Evolutionary conservation across 305 asterid genomes (phyloP).

Genomic region (Fraxinus latifolia): DNA sequence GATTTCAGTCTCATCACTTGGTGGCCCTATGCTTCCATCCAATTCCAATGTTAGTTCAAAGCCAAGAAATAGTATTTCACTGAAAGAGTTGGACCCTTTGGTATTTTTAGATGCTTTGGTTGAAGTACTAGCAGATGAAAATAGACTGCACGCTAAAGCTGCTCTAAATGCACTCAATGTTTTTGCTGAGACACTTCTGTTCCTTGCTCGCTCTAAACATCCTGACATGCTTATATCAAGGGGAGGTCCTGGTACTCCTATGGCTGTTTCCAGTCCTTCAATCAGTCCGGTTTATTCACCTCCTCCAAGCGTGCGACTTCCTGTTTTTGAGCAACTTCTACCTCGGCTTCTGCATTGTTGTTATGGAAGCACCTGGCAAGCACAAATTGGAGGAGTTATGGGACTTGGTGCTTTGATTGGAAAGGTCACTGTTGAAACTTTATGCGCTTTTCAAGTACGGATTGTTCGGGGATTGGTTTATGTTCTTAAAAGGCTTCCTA

Average conservation of each 20-base stretch:
- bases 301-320: slow-evolving; percentile 91
- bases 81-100: slow-evolving; percentile 95
- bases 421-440: slow-evolving; percentile 86
- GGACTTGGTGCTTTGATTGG: slow-evolving; percentile 98
- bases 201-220: slow-evolving; percentile 90
- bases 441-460: slow-evolving; percentile 82
- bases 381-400: slow-evolving; percentile 98
- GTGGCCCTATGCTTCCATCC: slow-evolving; percentile 60
- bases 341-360: slow-evolving; percentile 97
- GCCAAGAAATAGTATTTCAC: slow-evolving; percentile 58
- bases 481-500: slow-evolving; percentile 96
- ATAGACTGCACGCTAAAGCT: slow-evolving; percentile 89
- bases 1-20: slow-evolving; percentile 46
- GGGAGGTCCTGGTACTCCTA: slow-evolving; percentile 96
- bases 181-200: slow-evolving; percentile 83
- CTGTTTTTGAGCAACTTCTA: slow-evolving; percentile 94
- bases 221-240: slow-evolving; percentile 69
- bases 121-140: slow-evolving; percentile 88
- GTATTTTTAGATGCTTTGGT: slow-evolving; percentile 97
- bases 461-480: slow-evolving; percentile 86
- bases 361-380: slow-evolving; percentile 92
- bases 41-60: slow-evolving; percentile 53
- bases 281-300: slow-evolving; percentile 98
- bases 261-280: slow-evolving; percentile 98
- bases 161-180: slow-evolving; percentile 76